phyloP scores from a whole-genome alignment of 192 early-diverging fungal genomes.

The Neocallimastix lanati region DNA sequence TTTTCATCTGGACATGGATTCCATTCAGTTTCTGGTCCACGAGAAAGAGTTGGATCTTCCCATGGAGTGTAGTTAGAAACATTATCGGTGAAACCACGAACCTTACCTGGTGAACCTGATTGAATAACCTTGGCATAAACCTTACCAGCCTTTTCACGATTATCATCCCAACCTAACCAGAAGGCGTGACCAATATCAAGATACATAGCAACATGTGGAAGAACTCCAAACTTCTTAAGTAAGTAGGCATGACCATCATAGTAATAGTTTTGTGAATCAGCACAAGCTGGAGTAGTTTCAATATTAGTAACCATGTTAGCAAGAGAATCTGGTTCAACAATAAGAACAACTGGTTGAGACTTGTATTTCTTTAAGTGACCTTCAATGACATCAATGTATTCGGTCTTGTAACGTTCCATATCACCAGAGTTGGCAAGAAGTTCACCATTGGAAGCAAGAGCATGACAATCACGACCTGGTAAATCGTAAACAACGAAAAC shows the following conservation, averaged over 20 bases:
- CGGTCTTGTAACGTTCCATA: constrained; percentile 14
- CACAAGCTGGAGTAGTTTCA: constrained; percentile 6
- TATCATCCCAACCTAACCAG: constrained; percentile 18
- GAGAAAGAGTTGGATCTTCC: no score
- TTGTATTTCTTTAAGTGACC: constrained; percentile 1
- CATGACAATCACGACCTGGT: constrained; percentile 23
- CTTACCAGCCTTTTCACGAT: constrained; percentile 2
- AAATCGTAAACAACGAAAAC: constrained; percentile 25
- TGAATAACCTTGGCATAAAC: constrained; percentile 9
- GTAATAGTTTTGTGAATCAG: constrained; percentile 9
- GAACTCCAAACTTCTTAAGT: constrained; percentile 8
- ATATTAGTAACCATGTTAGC: constrained; percentile 21
- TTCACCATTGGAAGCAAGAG: constrained; percentile 22
- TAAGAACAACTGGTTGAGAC: constrained; percentile 8
- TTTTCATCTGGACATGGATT: constrained; percentile 15
- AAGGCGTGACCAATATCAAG: constrained; percentile 19
- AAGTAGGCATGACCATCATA: constrained; percentile 20
- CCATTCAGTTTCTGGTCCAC: background rate
- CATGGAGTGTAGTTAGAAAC: constrained; percentile 20
- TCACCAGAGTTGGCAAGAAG: constrained; percentile 5
- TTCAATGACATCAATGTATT: constrained; percentile 19
- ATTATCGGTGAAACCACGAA: constrained; percentile 19
- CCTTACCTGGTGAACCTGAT: constrained; percentile 1
- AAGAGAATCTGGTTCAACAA: constrained; percentile 23
- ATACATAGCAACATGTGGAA: constrained; percentile 15